Percentiles rank a stretch among this genome's conserved stretches.
These are phyloP conservation scores for Niebla homalea DNA, from an alignment of 495 filamentous ascomycete genomes.

Conservation along the genomic window DNA sequence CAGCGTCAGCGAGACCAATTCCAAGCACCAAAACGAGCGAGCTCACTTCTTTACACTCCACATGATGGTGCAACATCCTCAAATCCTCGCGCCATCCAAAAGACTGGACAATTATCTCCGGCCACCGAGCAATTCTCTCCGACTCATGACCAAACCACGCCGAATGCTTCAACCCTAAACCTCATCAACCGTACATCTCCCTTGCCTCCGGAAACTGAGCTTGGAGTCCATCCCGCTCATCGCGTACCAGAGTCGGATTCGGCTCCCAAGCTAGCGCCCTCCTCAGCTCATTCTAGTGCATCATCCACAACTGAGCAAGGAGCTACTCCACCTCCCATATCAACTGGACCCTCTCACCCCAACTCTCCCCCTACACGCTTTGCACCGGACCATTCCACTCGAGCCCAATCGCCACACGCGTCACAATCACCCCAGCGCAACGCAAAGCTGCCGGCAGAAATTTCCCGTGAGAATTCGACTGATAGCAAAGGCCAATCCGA, in stretches of 20 bases:
- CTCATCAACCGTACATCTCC: conserved; percentile 1
- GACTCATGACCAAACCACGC: conserved; percentile 8
- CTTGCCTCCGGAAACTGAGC: conserved; percentile 6
- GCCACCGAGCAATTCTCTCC: conserved; percentile 6
- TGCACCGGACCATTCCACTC: conserved; percentile 2
- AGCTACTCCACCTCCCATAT: conserved; percentile 16
- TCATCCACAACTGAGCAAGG: conserved; percentile 10
- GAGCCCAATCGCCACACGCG: not conserved
- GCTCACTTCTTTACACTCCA: conserved; percentile 13
- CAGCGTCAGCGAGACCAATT: conserved; percentile 1
- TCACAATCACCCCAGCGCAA: conserved; percentile 1
- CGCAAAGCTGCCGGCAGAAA: not conserved
- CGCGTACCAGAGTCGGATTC: conserved; percentile 5
- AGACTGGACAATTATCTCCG: not conserved
- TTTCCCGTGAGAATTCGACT: not conserved
- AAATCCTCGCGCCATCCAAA: not conserved
- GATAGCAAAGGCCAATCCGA: conserved; percentile 5
- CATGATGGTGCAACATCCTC: conserved; percentile 1
- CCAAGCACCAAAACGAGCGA: conserved; percentile 14
- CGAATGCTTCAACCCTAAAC: conserved; percentile 10
- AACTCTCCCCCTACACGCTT: conserved; percentile 5
- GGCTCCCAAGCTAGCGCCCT: not conserved
- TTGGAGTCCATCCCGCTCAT: conserved; percentile 14
- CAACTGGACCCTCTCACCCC: conserved; percentile 5
- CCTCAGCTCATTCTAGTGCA: conserved; percentile 2